phyloP scores from a whole-genome alignment of 2,329 filamentous ascomycete genomes.

The Beauveria sp. region DNA sequence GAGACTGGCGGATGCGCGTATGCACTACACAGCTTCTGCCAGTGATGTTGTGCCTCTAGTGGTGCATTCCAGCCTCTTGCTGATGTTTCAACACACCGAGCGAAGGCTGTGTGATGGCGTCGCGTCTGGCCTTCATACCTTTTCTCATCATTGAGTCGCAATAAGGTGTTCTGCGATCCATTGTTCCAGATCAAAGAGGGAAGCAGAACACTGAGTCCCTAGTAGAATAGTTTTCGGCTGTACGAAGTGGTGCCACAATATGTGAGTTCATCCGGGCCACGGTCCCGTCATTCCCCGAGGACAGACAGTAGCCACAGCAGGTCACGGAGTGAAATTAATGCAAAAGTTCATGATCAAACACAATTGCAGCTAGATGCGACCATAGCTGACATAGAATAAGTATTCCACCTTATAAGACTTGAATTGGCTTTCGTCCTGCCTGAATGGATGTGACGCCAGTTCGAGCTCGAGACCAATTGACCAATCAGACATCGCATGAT shows the following conservation, averaged over 20 bases:
- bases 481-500: conserved; percentile 16
- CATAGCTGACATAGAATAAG: not conserved
- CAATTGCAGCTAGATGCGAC: not conserved
- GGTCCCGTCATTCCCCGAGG: conserved; percentile 5
- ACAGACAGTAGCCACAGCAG: not conserved
- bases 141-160: too few species aligned
- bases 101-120: conserved; percentile 19
- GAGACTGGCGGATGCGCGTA: conserved; percentile 24
- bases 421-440: not conserved
- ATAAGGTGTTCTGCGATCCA: too few species aligned
- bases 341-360: not conserved
- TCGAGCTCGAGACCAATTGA: conserved; percentile 2
- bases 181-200: conserved; percentile 13
- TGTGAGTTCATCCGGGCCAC: not conserved
- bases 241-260: conserved; percentile 2
- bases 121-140: conserved; percentile 15
- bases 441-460: not conserved
- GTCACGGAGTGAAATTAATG: not conserved
- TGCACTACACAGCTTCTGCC: conserved; percentile 31
- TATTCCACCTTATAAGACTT: not conserved
- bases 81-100: too few species aligned
- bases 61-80: conserved; percentile 27
- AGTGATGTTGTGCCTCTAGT: conserved; percentile 25
- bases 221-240: not conserved
- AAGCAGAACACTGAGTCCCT: not conserved